Evolutionary conservation across 1,284 basidiomycete genomes (phyloP).

Genomic region (Wolfiporia cocos): DNA sequence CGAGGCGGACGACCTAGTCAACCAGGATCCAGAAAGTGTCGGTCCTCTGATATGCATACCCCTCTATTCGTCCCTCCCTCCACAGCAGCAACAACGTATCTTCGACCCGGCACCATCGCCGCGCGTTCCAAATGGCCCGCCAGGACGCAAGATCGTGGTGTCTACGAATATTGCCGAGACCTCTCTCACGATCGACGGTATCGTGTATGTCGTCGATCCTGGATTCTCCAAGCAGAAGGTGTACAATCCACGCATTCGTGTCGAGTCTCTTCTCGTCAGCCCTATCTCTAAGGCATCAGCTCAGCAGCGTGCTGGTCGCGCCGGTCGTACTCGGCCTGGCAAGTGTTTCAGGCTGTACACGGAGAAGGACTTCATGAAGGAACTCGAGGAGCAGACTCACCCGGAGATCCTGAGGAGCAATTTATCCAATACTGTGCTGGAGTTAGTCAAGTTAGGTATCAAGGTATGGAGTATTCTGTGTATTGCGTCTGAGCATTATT

Average conservation of each 20-base stretch:
- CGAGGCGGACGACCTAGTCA: conserved; percentile 78
- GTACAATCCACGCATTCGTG: conserved; percentile 94
- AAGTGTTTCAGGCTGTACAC: conserved; percentile 98
- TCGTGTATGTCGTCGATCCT: conserved; percentile 98
- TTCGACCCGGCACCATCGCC: conserved; percentile 83
- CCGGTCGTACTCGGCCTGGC: conserved; percentile 92
- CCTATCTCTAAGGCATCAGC: conserved; percentile 97
- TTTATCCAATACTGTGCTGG: conserved; percentile 90
- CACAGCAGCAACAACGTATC: conserved; percentile 91
- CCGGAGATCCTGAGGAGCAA: conserved; percentile 94
- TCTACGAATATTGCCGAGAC: conserved; percentile 99
- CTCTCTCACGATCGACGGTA: conserved; percentile 96
- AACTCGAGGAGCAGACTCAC: conserved; percentile 94
- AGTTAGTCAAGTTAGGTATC: conserved; percentile 91
- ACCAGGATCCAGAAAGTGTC: conserved; percentile 68
- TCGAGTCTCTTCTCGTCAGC: conserved; percentile 90
- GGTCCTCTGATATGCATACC: conserved; percentile 89
- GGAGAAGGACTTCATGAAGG: conserved; percentile 94
- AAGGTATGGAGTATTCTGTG: conserved; percentile 40
- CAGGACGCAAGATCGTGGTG: conserved; percentile 91
- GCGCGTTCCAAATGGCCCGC: conserved; percentile 60
- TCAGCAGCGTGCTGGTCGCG: conserved; percentile 94
- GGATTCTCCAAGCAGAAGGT: conserved; percentile 98
- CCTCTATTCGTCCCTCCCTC: conserved; percentile 90
- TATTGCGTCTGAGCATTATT: neutral